phyloP scores from a whole-genome alignment of 305 asterid genomes.

The Stenogyne calaminthoides region DNA sequence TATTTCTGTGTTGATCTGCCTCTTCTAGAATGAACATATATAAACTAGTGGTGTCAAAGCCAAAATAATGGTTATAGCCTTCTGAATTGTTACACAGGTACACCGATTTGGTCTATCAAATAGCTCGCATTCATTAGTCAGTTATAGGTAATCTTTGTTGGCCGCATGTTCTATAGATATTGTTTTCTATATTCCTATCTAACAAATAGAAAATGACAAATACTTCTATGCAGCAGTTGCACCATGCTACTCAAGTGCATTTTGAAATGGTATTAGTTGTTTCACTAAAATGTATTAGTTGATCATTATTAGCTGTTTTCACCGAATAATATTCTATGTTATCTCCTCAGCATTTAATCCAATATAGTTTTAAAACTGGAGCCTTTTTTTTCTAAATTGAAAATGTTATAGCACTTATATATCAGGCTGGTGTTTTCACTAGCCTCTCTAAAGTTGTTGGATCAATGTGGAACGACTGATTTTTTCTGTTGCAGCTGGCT shows the following conservation, averaged over 20 bases:
- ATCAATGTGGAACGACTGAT: background rate
- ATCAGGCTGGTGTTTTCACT: background rate
- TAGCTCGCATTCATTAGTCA: background rate
- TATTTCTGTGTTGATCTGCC: background rate
- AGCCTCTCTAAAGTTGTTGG: too few relatives aligned
- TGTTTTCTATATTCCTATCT: background rate
- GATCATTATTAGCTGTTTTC: too few relatives aligned
- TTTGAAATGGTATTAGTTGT: too few relatives aligned
- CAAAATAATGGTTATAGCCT: background rate
- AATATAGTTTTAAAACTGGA: background rate
- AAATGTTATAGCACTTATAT: background rate
- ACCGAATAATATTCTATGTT: background rate
- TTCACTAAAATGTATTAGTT: too few relatives aligned
- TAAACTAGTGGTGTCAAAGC: background rate
- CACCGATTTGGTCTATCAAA: background rate
- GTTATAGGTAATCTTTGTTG: background rate
- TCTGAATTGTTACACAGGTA: background rate
- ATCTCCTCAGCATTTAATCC: background rate
- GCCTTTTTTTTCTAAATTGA: background rate
- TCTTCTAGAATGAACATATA: background rate
- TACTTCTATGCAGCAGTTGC: too few relatives aligned
- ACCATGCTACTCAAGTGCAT: too few relatives aligned
- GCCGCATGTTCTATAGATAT: background rate
- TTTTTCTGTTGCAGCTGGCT: conserved; percentile 15
- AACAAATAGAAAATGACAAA: background rate